Evolutionary conservation across 257 asterid genomes (phyloP).

Genomic region (Nicotiana paniculata): DNA sequence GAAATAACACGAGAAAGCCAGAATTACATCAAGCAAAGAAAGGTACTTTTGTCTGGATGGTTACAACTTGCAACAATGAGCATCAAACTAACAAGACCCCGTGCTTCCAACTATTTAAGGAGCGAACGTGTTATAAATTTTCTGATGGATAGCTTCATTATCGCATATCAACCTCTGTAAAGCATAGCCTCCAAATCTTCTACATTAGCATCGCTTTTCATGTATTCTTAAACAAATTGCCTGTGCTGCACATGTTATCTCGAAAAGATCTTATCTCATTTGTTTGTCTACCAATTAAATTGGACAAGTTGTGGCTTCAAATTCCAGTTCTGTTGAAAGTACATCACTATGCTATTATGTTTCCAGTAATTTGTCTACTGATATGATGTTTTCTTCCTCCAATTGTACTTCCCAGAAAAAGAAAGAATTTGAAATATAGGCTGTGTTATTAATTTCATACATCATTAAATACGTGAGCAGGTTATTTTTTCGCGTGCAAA

Average conservation of each 20-base stretch:
- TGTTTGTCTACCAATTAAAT: not conserved
- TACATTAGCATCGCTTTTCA: too few species aligned
- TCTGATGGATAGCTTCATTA: too few species aligned
- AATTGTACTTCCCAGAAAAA: not conserved
- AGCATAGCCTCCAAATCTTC: too few species aligned
- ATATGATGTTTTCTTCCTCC: not conserved
- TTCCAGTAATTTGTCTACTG: not conserved
- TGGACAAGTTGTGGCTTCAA: not conserved
- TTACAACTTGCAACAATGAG: too few species aligned
- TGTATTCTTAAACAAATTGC: not conserved
- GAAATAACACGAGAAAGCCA: not conserved
- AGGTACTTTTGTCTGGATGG: not conserved
- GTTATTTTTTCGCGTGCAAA: conserved; percentile 25
- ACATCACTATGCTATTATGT: not conserved
- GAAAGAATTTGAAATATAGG: not conserved
- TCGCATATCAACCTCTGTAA: too few species aligned
- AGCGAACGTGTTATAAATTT: too few species aligned
- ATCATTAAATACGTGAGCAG: conserved; percentile 13
- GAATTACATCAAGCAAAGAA: not conserved
- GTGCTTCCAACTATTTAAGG: too few species aligned
- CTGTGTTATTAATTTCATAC: not conserved
- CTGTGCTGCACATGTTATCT: not conserved
- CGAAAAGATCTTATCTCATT: not conserved
- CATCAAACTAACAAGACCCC: too few species aligned
- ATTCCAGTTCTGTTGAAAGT: not conserved